These are phyloP conservation scores for Cordyceps pruinosa DNA, from an alignment of 2,329 filamentous ascomycete genomes.

Conservation along the genomic window DNA sequence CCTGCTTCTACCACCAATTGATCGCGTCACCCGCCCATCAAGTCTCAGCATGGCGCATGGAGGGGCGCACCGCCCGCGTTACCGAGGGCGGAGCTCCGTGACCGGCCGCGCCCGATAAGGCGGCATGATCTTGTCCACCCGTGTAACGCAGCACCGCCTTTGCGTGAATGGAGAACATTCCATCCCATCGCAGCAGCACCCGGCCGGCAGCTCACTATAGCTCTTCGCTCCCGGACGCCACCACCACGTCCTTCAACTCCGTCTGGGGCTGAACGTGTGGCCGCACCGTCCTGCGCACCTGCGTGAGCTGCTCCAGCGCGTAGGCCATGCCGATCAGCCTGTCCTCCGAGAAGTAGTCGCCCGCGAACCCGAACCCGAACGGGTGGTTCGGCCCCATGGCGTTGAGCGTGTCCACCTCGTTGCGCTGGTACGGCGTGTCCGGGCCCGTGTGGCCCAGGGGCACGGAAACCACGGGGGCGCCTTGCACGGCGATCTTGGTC, in stretches of 20 bases:
- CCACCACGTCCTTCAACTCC: slow-evolving; percentile 23
- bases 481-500: slow-evolving; percentile 46
- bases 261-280: slow-evolving; percentile 24
- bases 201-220: background rate
- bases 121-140: no score
- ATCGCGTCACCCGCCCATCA: no score
- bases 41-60: no score
- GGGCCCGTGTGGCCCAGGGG: slow-evolving; percentile 53
- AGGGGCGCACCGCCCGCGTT: no score
- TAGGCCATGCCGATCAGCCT: slow-evolving; percentile 58
- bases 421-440: slow-evolving; percentile 38
- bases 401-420: slow-evolving; percentile 44
- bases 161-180: no score
- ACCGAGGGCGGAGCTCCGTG: background rate
- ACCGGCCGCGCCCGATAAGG: background rate
- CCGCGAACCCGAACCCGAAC: slow-evolving; percentile 59
- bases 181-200: background rate
- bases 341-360: slow-evolving; percentile 53
- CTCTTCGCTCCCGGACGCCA: slow-evolving; percentile 3
- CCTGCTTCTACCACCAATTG: no score
- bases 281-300: slow-evolving; percentile 21
- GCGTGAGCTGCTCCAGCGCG: slow-evolving; percentile 57
- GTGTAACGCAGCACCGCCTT: no score
- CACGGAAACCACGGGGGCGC: slow-evolving; percentile 55
- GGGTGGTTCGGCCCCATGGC: slow-evolving; percentile 45